Conservation (phyloP, 164 flowering plant genomes). For the Magnolia sinica region DNA sequence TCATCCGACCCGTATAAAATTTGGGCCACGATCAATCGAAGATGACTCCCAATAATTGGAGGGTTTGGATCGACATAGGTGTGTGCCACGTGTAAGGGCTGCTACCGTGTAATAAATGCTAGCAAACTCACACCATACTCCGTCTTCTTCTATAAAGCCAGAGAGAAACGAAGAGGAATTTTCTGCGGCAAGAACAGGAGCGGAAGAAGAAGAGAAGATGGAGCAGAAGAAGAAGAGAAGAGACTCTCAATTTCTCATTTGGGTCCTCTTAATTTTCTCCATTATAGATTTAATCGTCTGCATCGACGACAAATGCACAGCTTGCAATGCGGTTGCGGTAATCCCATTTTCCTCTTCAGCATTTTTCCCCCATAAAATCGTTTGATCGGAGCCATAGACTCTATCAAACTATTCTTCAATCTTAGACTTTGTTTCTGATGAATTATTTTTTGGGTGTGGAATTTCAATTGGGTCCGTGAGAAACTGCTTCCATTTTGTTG, state of each 20-base stretch:
- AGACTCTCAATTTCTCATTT: conserved; percentile 16
- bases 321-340: conserved; percentile 90
- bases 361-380: neutral
- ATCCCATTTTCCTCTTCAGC: neutral
- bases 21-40: too few species aligned
- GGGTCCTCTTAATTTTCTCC: conserved; percentile 23
- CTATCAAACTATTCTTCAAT: neutral
- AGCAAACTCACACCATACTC: neutral
- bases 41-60: too few species aligned
- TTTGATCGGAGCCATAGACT: neutral
- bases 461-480: neutral
- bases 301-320: conserved; percentile 80
- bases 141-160: too few species aligned
- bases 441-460: neutral
- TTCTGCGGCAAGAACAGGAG: neutral
- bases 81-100: too few species aligned
- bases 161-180: neutral
- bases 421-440: neutral
- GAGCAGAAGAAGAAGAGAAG: conserved; percentile 13
- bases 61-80: too few species aligned
- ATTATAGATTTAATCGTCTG: conserved; percentile 24
- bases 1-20: too few species aligned
- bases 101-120: too few species aligned
- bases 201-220: neutral
- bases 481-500: neutral